phyloP scores from a whole-genome alignment of 176 grass and related monocot genomes.

The Ananas comosus region DNA sequence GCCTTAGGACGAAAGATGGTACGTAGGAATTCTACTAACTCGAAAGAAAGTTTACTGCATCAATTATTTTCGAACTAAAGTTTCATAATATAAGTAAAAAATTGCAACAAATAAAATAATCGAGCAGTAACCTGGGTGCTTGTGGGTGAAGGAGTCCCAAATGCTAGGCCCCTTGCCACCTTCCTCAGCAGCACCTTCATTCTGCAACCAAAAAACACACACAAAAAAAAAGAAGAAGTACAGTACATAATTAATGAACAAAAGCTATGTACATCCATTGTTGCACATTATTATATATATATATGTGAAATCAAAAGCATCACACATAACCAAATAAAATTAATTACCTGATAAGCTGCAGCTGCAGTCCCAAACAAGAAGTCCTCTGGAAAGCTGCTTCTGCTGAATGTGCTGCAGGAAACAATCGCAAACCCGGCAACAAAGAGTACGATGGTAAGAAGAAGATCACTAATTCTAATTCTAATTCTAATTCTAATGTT shows the following conservation, averaged over 20 bases:
- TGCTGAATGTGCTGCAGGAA: not conserved
- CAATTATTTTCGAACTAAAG: too few species aligned
- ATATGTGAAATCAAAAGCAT: not conserved
- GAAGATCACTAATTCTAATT: not conserved
- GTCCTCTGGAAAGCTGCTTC: slow-evolving; percentile 18
- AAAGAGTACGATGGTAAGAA: not conserved
- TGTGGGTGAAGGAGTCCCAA: not conserved
- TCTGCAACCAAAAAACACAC: slow-evolving; percentile 7
- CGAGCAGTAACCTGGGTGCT: not conserved
- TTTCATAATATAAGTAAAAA: not conserved
- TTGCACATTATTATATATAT: not conserved
- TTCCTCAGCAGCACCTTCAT: slow-evolving; percentile 35
- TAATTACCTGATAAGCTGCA: slow-evolving; percentile 25
- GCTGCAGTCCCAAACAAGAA: slow-evolving; percentile 29
- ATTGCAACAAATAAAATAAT: too few species aligned
- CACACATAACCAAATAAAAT: not conserved
- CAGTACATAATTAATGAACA: too few species aligned
- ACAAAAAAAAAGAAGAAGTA: too few species aligned
- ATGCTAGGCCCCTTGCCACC: slow-evolving; percentile 24
- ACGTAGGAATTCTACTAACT: too few species aligned
- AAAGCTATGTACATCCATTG: too few species aligned
- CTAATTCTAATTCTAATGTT: not conserved
- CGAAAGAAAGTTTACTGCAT: too few species aligned
- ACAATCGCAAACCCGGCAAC: not conserved
- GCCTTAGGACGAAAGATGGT: too few species aligned